A percentile compares a stretch with the other conserved stretches of the same genome.
Conservation (phyloP, 129 eudicot species). For the Escallonia rubra region DNA sequence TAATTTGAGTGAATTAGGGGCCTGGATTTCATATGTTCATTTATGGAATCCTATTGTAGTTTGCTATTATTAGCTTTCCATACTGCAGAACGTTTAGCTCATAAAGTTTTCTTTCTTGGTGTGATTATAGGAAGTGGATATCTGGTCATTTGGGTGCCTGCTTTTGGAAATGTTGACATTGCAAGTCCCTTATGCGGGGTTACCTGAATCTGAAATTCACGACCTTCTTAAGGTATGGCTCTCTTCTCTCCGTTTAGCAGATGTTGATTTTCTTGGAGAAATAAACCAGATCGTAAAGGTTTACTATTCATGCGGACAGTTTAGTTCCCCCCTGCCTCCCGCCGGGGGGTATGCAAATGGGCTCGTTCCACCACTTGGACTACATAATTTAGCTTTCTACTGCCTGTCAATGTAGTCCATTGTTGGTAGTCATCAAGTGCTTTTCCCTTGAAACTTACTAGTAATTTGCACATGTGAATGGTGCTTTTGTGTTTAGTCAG, state of each 20-base stretch:
- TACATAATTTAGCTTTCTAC: no score
- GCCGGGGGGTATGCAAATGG: no score
- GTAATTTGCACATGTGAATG: background rate
- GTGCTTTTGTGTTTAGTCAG: background rate
- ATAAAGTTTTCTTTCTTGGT: background rate
- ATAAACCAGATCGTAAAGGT: no score
- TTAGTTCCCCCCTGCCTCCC: no score
- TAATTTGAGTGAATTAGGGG: no score
- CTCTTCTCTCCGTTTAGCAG: background rate
- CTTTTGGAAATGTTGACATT: constrained; percentile 75
- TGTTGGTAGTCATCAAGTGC: no score
- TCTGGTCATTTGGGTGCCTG: constrained; percentile 95
- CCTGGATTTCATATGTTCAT: no score
- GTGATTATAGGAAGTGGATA: constrained; percentile 69
- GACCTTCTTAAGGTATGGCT: constrained; percentile 52
- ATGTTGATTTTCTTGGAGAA: no score
- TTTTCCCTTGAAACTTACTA: no score
- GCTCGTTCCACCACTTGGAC: no score
- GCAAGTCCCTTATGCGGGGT: constrained; percentile 69
- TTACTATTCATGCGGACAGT: no score
- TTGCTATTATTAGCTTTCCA: background rate
- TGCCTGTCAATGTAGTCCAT: no score
- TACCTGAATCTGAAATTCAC: constrained; percentile 59
- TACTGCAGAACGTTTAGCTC: background rate
- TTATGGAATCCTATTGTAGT: background rate